Evolutionary conservation across 2,329 filamentous ascomycete genomes (phyloP), one percentile per base, ranked within the genome.

Genomic region (Aureobasidium sp.): DNA sequence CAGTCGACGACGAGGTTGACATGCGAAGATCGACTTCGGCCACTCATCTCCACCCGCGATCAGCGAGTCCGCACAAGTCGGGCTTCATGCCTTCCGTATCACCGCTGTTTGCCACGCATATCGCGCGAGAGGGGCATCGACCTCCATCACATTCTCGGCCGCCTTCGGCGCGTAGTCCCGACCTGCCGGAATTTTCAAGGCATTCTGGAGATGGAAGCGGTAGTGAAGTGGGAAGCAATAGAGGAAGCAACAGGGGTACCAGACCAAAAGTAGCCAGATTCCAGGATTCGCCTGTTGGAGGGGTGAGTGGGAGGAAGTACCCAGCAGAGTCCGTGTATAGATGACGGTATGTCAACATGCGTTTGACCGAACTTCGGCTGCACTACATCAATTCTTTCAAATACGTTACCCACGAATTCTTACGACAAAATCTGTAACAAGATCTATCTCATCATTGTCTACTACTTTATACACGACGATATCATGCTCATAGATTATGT

Each of bases 71-170:
- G 47, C 30, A 32, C 50, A 68, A 70, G 2, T 65, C 64, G 29
- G 68, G 72, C 1, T 81, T 79, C 64, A 75, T 70, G 6, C 78
- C 78, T 3, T 77, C 75, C 2, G 75, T 75, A 47, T 70, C 72
- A 1, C 78, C 78, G 3, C 66, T 79, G 3, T 80, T 80, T 63
- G 78, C 78, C 4, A 76, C 77, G 0, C 75, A 77, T 16, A 73
- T 79, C 5, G 76, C 76, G 7, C 61, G 65, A n/a, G 63, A 59
- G 51, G 61, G 60, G 5, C 44, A 59, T 5, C 34, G 44, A n/a
- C 36, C 53, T 13, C 57, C 62, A 5, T 61, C 64, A 2, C 59
- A 47, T 3, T 55, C 58, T 9, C 47, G 64, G 14, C 41, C 39
- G 13, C 32, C 59, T 14, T 61, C 59, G 11, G n/a, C 51, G 27